Evolutionary conservation across 1,284 basidiomycete genomes (phyloP), one percentile per base, ranked within the genome.

Genomic region (Puccinia brachypodii): DNA sequence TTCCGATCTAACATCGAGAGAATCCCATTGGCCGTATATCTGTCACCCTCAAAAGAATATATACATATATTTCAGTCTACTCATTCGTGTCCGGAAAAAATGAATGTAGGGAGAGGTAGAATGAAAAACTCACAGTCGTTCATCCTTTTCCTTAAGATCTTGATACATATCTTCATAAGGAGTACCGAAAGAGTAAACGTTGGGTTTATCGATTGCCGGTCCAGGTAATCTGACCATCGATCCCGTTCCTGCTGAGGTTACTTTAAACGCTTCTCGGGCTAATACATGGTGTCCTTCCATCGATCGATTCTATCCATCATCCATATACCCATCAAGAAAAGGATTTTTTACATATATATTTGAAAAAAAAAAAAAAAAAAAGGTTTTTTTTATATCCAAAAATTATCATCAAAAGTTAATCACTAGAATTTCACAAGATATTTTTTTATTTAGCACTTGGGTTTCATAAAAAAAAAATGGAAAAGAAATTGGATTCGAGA

Each of bases 221-320:
- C 97, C 97, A 14, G 97, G 97, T 31, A 99, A 88, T 69, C 97
- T 93, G 74, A 99, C 97, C 22, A 95, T 94, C 0, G 96, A 98
- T 31, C 97, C 97, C 71, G 97, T 99, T 9, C 97, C 97, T 9
- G 92, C 95, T 0, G 96, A 98, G 80, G 94, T 92, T 62, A 99
- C 97, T 71, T 91, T 92, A 86, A 93, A 93, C 0, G 95, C 94
- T 71, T 94, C 95, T 87, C 95, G 92, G 93, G 92, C 88, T 62
- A 99, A 88, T 13, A 97, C 94, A 85, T 92, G 91, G 86, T 99
- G 97, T 0, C 95, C 97, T 87, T 98, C 96, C 97, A 99, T 99
- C 0, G 96, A 98, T 47, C 97, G 92, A 87, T 99, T 99, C 94
- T 99, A 87, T 68, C 71, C 50, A 9, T 44, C n/a, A n/a, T n/a